Evolutionary conservation across 2,329 filamentous ascomycete species (phyloP).

Genomic region (Capronia epimyces): DNA sequence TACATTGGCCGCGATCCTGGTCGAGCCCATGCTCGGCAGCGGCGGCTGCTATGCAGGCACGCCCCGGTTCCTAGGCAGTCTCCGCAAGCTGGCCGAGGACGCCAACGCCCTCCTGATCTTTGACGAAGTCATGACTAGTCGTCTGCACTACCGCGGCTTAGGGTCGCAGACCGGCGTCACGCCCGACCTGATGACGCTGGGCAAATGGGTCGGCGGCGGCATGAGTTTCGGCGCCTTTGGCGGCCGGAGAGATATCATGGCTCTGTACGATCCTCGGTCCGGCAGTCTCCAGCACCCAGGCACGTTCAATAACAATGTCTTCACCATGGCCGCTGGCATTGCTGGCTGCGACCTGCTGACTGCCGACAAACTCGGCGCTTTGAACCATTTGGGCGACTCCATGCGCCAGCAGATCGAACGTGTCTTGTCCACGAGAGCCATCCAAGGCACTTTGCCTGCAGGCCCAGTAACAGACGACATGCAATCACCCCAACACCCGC

Average conservation of each 20-base stretch:
- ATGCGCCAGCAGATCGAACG: constrained; percentile 26
- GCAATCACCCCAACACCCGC: constrained; percentile 9
- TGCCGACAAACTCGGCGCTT: constrained; percentile 18
- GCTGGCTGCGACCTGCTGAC: constrained; percentile 33
- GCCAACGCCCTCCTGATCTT: constrained; percentile 57
- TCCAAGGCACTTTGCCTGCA: constrained; percentile 6
- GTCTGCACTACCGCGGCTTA: constrained; percentile 51
- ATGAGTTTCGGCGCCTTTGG: constrained; percentile 64
- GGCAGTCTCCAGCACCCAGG: constrained; percentile 52
- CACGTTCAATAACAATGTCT: constrained; percentile 63
- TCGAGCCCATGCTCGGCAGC: constrained; percentile 62
- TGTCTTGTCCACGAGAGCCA: constrained; percentile 16
- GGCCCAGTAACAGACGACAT: constrained; percentile 11
- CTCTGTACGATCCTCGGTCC: constrained; percentile 48
- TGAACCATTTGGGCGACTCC: constrained; percentile 31
- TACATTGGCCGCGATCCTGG: constrained; percentile 57
- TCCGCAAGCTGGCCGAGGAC: constrained; percentile 47
- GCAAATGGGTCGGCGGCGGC: constrained; percentile 63
- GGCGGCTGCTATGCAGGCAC: constrained; percentile 54
- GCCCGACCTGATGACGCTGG: constrained; percentile 60
- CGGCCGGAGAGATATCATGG: constrained; percentile 55
- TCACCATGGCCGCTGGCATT: constrained; percentile 55
- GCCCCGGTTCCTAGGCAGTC: constrained; percentile 47
- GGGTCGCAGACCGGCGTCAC: constrained; percentile 37
- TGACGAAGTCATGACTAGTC: constrained; percentile 67